phyloP scores from a whole-genome alignment of 257 asterid genomes.

The Primulina huaijiensis region DNA sequence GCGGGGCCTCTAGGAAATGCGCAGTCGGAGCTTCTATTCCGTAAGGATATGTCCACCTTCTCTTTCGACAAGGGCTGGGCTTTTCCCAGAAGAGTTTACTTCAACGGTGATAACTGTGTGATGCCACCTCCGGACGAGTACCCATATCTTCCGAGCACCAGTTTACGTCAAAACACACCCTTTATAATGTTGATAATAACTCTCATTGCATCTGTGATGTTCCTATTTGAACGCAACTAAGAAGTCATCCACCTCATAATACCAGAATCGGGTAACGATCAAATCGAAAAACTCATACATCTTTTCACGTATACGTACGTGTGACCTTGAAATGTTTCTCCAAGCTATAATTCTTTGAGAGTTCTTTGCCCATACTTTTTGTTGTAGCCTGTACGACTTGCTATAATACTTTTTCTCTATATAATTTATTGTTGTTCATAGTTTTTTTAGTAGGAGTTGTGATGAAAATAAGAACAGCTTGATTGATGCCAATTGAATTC shows the following conservation, averaged over 20 bases:
- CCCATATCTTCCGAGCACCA: slow-evolving; percentile 68
- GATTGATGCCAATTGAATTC: neutral
- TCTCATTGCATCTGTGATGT: slow-evolving; percentile 37
- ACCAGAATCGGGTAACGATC: neutral
- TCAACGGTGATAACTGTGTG: slow-evolving; percentile 87
- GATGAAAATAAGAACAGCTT: slow-evolving; percentile 21
- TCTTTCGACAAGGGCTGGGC: slow-evolving; percentile 86
- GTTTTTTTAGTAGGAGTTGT: slow-evolving; percentile 29
- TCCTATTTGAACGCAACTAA: slow-evolving; percentile 44
- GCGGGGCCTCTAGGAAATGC: slow-evolving; percentile 80
- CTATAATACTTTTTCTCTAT: neutral
- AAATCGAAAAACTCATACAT: neutral
- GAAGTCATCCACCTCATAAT: slow-evolving; percentile 20
- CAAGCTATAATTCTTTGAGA: neutral
- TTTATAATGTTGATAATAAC: slow-evolving; percentile 38
- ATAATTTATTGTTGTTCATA: slow-evolving; percentile 38
- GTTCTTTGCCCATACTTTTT: neutral
- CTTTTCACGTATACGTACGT: slow-evolving; percentile 19
- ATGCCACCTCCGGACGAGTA: slow-evolving; percentile 87
- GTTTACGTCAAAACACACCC: slow-evolving; percentile 40
- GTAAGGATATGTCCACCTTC: slow-evolving; percentile 63
- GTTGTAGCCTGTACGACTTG: neutral
- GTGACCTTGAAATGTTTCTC: slow-evolving; percentile 14
- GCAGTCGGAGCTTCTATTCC: slow-evolving; percentile 82
- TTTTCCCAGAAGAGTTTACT: slow-evolving; percentile 74